phyloP scores from a whole-genome alignment of 345 rosid species.

The Aurinia saxatilis region DNA sequence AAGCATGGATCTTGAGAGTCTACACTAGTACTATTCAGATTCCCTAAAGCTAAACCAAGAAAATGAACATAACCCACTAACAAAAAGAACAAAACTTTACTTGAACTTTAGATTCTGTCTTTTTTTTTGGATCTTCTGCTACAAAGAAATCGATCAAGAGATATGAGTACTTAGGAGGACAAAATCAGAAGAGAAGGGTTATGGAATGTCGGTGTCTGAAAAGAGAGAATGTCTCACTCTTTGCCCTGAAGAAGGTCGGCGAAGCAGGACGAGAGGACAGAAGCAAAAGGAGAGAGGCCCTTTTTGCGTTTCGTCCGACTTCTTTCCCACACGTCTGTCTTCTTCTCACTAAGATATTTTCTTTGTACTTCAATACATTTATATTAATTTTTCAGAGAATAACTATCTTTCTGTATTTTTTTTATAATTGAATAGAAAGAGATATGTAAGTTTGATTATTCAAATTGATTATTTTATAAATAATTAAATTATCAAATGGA shows the following conservation, averaged over 20 bases:
- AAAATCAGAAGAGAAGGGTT: not conserved
- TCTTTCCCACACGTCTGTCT: conserved; percentile 16
- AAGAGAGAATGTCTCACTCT: conserved; percentile 1
- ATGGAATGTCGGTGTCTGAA: conserved; percentile 2
- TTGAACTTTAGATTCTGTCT: too few species aligned
- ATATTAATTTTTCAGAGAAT: too few species aligned
- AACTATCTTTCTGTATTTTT: not conserved
- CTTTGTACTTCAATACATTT: not conserved
- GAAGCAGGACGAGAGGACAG: conserved; percentile 17
- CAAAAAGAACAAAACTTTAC: conserved; percentile 18
- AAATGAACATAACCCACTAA: not conserved
- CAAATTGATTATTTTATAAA: too few species aligned
- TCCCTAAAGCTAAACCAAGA: not conserved
- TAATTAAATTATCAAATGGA: too few species aligned
- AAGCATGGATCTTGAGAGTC: conserved; percentile 18
- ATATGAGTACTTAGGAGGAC: conserved; percentile 16
- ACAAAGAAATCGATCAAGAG: not conserved
- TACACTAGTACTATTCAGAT: not conserved
- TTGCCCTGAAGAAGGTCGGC: conserved; percentile 12
- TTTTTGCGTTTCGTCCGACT: conserved; percentile 22
- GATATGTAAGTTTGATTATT: too few species aligned
- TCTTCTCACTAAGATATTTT: not conserved
- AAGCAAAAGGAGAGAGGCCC: conserved; percentile 7
- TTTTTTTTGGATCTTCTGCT: not conserved
- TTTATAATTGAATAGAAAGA: too few species aligned